Conservation (phyloP, 106 monocot genomes). For the Agapanthus africanus region DNA sequence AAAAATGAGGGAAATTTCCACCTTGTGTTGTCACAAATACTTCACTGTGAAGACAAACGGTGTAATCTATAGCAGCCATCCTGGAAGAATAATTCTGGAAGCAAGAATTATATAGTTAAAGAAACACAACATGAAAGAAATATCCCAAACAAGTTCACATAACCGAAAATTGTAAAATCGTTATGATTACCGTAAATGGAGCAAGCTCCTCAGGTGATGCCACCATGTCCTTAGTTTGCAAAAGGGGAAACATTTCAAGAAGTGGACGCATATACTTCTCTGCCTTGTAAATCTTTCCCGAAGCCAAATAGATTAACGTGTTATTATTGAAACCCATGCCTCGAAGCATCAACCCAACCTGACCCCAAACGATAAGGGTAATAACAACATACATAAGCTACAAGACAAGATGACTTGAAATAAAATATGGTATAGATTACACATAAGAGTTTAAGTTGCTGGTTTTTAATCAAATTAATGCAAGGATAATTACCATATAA, state of each 20-base stretch:
- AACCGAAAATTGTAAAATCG: not conserved
- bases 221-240: constrained; percentile 91
- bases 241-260: constrained; percentile 94
- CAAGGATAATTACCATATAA: not conserved
- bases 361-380: not conserved
- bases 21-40: constrained; percentile 99
- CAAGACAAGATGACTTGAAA: not conserved
- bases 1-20: constrained; percentile 93
- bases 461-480: not conserved
- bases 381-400: not conserved
- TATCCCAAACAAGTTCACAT: not conserved
- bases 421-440: not conserved
- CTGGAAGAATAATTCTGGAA: constrained; percentile 88
- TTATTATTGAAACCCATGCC: constrained; percentile 97
- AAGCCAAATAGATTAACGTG: constrained; percentile 93
- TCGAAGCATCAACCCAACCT: constrained; percentile 98
- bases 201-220: constrained; percentile 81
- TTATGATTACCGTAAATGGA: constrained; percentile 64
- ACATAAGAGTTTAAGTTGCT: not conserved
- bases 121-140: not conserved
- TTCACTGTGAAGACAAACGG: constrained; percentile 92
- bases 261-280: constrained; percentile 90
- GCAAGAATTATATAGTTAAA: constrained; percentile 5
- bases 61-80: constrained; percentile 97
- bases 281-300: constrained; percentile 87